Base-by-base conservation (phyloP, 1,139 yeast species). In the Candida sanyaensis region DNA sequence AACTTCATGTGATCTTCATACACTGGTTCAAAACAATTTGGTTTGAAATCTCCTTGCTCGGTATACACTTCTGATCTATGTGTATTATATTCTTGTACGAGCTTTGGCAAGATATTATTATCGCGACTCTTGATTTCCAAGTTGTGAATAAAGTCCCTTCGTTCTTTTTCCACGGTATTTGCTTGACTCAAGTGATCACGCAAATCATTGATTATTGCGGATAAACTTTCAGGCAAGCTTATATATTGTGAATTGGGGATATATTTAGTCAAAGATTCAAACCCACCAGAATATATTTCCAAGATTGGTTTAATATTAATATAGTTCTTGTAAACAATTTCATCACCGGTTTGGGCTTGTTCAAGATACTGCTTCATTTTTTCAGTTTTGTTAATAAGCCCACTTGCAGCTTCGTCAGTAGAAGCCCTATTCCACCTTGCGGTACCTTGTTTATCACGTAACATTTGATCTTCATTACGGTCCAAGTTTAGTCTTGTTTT, bases 281-380 rank as follows among this genome's bases (percentile, higher is more conserved):
- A 69, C 0, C 78, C 75, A 1, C 75, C 75, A 28, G 74, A 67
- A 48, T 82, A 71, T 0, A 83, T 60, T 17, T 68, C 67, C 33
- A 88, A 57, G 13, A 64, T 62, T 0, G 73, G 71, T 49, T 68
- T 73, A 40, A 84, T 68, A 9, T 73, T 73, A 1, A 60, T 54
- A 50, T 78, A 78, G 50, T 79, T 80, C 6, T 63, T 61, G 9
- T 66, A 58, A 0, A 87, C 77, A 3, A 73, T 61, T 2, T 64
- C 65, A 62, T 91, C 96, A 3, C 96, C 88, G 3, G 67, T 60
- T 31, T 70, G 68, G 1, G 96, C 96, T 52, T 83, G 83, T 2
- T 59, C 57, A 17, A 87, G 62, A 58, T 85, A 87, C 4, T 62
- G 64, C 33, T 69, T 69, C 64, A 84, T 69, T 29, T 73, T 75